Evolutionary conservation across 768 basidiomycete species (phyloP), one percentile per base, ranked within the genome.

Genomic region (Rubroboletus satanas): DNA sequence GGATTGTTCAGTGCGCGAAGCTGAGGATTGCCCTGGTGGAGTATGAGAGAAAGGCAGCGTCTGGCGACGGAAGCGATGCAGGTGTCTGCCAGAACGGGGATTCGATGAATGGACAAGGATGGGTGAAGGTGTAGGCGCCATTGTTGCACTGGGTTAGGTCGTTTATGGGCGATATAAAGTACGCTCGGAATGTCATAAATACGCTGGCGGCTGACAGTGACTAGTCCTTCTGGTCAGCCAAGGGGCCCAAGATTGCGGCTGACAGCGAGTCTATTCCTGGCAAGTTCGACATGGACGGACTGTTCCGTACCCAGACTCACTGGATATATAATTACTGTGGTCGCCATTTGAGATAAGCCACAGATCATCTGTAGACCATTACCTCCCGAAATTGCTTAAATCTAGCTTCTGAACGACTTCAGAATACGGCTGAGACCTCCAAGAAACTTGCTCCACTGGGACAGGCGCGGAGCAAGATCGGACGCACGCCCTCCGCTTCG

Each of bases 181-280:
- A 42, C 29, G 37, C 18, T 37, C 36, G 8, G 29, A 38, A 50
- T 49, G 15, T 60, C 60, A 69, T 69, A 69, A 56, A 62, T 64
- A 68, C 17, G n/a, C 41, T 57, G 47, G 65, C 32, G 66, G 66
- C 67, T 67, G 61, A 62, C 65, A 42, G 26, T 54, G 49, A 50
- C 45, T 21, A 51, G 46, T 44, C 29, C 26, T 29, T 11, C 46
- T 14, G 2, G 64, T 63, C 66, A 61, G 63, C 58, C 63, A 49
- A 28, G 7, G 26, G 46, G 10, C 26, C 32, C 21, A 17, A 9
- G 28, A 49, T 39, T 45, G 61, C 59, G 66, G 66, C 66, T 66
- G 59, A 68, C 61, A 35, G 15, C 10, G 38, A 29, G 36, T 7
- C 12, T 44, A 39, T 33, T n/a, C 45, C 32, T 36, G 46, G 23